Percentiles rank a stretch among this genome's conserved stretches.
Evolutionary conservation across 78 protist species (phyloP).

Genomic region (Polysphondylium violaceum): DNA sequence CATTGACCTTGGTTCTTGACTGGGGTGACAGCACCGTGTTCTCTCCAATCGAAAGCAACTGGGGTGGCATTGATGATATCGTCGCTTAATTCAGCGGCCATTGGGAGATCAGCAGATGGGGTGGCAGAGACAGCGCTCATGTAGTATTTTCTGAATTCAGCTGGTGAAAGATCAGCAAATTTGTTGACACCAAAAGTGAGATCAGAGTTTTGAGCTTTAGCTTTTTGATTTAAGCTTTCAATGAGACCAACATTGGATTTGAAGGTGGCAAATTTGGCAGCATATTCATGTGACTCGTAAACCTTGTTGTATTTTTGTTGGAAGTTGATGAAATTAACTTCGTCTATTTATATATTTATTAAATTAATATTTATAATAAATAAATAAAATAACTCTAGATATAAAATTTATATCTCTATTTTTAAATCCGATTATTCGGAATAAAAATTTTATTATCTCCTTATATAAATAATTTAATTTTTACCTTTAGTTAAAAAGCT

Average conservation of each 20-base stretch:
- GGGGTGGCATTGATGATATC: background rate
- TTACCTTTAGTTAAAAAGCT: too few species aligned
- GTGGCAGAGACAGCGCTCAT: background rate
- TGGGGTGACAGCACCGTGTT: slow-evolving; percentile 9
- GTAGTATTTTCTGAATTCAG: slow-evolving; percentile 63
- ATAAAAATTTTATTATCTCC: too few species aligned
- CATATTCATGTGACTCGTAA: slow-evolving; percentile 37
- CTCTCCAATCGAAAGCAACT: slow-evolving; percentile 84
- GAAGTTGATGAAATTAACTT: slow-evolving; percentile 29
- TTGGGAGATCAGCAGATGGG: background rate
- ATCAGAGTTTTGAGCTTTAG: background rate
- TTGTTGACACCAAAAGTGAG: slow-evolving; percentile 63
- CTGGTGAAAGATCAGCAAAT: slow-evolving; percentile 57
- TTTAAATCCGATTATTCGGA: too few species aligned
- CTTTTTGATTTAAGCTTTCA: slow-evolving; percentile 10
- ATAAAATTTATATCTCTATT: too few species aligned
- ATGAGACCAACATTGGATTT: slow-evolving; percentile 47
- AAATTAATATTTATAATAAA: background rate
- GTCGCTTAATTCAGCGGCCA: slow-evolving; percentile 6
- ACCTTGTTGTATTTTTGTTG: slow-evolving; percentile 55
- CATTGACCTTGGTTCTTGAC: slow-evolving; percentile 54
- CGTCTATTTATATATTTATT: background rate
- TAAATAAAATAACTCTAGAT: too few species aligned
- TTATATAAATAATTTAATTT: too few species aligned
- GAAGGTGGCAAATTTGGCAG: slow-evolving; percentile 35